Percentiles rank a stretch among this genome's conserved stretches.
Conservation (phyloP, 192 early-diverging fungal species). For the Dimargaris xerosporica region DNA sequence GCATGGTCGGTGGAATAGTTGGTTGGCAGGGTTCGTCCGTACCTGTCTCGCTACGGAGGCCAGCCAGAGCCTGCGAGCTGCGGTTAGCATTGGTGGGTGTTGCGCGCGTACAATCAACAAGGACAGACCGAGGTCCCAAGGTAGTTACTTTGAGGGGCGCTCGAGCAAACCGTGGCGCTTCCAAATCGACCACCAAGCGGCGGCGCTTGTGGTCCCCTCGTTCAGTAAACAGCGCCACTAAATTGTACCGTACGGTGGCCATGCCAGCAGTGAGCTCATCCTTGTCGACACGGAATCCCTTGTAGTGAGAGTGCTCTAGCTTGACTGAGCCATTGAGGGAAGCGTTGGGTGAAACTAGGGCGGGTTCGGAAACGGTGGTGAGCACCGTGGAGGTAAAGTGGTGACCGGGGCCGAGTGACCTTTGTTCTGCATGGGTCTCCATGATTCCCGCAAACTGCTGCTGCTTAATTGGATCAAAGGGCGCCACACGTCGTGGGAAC, state of each 20-base stretch:
- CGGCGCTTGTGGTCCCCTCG: constrained; percentile 37
- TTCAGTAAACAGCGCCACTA: constrained; percentile 51
- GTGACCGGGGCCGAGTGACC: too few relatives aligned
- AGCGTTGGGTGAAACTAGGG: neutral
- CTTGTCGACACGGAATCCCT: constrained; percentile 57
- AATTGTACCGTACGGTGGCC: constrained; percentile 49
- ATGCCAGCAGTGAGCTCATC: constrained; percentile 64
- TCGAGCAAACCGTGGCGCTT: constrained; percentile 43
- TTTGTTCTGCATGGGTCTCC: constrained; percentile 12
- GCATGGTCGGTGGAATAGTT: neutral
- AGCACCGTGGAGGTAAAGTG: neutral
- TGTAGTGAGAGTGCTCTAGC: neutral
- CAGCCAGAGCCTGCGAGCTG: neutral
- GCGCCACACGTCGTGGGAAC: constrained; percentile 28
- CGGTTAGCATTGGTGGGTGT: neutral
- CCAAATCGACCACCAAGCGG: constrained; percentile 64
- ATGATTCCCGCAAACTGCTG: constrained; percentile 38
- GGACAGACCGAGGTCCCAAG: constrained; percentile 7
- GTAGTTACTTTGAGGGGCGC: neutral
- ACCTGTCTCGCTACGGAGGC: neutral
- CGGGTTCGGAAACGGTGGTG: neutral
- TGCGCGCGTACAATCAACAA: neutral
- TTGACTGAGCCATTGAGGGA: neutral
- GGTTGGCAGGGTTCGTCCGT: neutral
- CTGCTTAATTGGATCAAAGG: constrained; percentile 37